phyloP scores from a whole-genome alignment of 139 green algal species.

The Tetraselmis chui region DNA sequence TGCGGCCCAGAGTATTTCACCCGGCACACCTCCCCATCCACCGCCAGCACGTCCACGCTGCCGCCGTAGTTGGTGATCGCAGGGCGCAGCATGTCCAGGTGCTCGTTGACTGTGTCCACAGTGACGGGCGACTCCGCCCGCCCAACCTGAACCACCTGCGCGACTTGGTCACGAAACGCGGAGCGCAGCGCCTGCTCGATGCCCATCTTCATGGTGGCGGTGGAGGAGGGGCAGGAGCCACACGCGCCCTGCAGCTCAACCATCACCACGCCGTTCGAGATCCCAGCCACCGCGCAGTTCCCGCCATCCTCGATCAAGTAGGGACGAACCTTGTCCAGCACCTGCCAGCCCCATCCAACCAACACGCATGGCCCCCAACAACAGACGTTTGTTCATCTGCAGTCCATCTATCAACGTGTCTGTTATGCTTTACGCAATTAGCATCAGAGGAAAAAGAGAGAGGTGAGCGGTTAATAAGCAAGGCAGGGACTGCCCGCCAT shows the following conservation, averaged over 20 bases:
- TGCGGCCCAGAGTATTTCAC: constrained; percentile 49
- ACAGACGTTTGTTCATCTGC: too few species aligned
- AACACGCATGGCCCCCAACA: too few species aligned
- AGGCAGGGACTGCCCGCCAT: too few species aligned
- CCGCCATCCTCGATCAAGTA: constrained; percentile 92
- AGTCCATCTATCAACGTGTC: too few species aligned
- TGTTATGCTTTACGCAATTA: too few species aligned
- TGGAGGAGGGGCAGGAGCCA: constrained; percentile 72
- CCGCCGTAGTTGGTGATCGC: constrained; percentile 71
- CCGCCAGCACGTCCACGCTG: constrained; percentile 59
- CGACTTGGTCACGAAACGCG: constrained; percentile 40
- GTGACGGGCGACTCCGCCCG: constrained; percentile 41
- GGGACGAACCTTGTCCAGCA: constrained; percentile 78
- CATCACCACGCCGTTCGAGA: constrained; percentile 63
- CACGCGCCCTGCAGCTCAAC: constrained; percentile 60
- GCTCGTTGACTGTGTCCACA: constrained; percentile 50
- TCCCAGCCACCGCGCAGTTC: constrained; percentile 80
- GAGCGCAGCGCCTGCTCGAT: constrained; percentile 71
- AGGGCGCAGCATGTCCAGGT: constrained; percentile 76
- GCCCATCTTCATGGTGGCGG: constrained; percentile 89
- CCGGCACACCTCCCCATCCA: constrained; percentile 41
- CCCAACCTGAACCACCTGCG: constrained; percentile 42
- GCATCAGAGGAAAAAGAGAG: too few species aligned
- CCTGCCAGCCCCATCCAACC: too few species aligned
- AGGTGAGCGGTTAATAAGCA: too few species aligned